Percentiles rank a stretch among this genome's conserved stretches.
phyloP scores from a whole-genome alignment of 768 basidiomycete species.

The Amanita inopinata region DNA sequence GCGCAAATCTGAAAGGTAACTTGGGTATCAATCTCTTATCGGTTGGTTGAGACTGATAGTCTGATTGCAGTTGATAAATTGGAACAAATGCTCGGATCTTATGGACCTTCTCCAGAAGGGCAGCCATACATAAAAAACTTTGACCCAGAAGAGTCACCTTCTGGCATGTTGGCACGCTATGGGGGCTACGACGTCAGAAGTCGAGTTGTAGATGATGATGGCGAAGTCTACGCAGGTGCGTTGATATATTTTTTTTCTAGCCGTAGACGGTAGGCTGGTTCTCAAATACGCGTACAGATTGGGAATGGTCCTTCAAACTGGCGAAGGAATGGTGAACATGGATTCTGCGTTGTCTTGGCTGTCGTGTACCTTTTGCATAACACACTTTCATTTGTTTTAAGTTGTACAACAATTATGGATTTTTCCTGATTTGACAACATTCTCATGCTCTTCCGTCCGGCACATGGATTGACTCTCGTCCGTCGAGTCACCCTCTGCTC shows the following conservation, averaged over 20 bases:
- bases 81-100: conserved; percentile 93
- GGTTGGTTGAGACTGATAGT: conserved; percentile 8
- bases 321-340: conserved; percentile 75
- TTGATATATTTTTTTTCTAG: conserved; percentile 4
- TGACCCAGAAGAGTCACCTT: conserved; percentile 58
- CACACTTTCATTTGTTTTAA: conserved; percentile 2
- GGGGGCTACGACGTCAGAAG: conserved; percentile 74
- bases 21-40: too few relatives aligned
- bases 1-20: conserved; percentile 61
- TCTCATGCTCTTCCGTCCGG: neutral
- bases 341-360: neutral
- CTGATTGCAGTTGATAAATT: conserved; percentile 68
- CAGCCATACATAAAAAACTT: conserved; percentile 70
- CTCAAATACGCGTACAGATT: conserved; percentile 37
- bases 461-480: neutral
- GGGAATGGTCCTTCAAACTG: conserved; percentile 87
- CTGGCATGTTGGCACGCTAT: conserved; percentile 76
- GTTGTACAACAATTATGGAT: neutral
- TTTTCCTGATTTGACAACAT: too few relatives aligned
- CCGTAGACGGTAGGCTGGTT: neutral
- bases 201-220: conserved; percentile 84
- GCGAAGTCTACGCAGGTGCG: conserved; percentile 68
- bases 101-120: conserved; percentile 61
- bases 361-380: neutral
- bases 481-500: neutral